Conservation (phyloP, 2,329 filamentous ascomycete genomes). For the Diplodia sapinea region DNA sequence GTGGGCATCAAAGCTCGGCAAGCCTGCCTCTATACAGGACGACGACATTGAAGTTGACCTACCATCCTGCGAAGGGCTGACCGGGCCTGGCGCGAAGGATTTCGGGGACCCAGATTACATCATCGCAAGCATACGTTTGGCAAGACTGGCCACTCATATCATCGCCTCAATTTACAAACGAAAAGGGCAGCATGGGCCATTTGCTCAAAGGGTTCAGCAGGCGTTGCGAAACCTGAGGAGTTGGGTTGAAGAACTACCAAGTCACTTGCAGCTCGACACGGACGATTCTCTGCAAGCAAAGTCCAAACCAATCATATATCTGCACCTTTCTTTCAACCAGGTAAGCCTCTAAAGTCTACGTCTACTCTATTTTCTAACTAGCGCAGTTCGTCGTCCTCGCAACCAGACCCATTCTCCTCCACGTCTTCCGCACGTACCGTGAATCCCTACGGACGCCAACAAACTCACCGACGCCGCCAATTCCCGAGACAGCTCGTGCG, state of each 20-base stretch:
- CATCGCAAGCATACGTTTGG: conserved; percentile 49
- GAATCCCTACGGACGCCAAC: conserved; percentile 30
- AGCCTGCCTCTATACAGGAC: conserved; percentile 42
- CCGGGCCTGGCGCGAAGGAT: conserved; percentile 35
- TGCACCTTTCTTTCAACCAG: conserved; percentile 47
- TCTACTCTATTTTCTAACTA: conserved; percentile 14
- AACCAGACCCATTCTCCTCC: conserved; percentile 44
- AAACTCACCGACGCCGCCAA: conserved; percentile 25
- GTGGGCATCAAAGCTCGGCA: conserved; percentile 45
- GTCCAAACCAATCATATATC: conserved; percentile 40
- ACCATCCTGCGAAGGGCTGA: conserved; percentile 47
- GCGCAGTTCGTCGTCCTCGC: conserved; percentile 41
- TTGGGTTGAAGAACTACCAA: conserved; percentile 47
- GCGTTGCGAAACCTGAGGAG: conserved; percentile 45
- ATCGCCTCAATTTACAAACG: conserved; percentile 41
- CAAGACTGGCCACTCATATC: conserved; percentile 41
- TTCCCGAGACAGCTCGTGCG: conserved; percentile 44
- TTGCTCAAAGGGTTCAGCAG: conserved; percentile 47
- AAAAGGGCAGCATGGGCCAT: conserved; percentile 39
- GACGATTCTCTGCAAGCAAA: conserved; percentile 33
- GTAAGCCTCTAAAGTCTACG: conserved; percentile 30
- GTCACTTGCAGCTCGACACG: conserved; percentile 43
- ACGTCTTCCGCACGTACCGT: conserved; percentile 39
- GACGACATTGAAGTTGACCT: conserved; percentile 51
- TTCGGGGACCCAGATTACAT: conserved; percentile 49